A percentile compares a stretch with the other conserved stretches of the same genome.
phyloP scores from a whole-genome alignment of 106 monocot species.

The Narthecium ossifragum region DNA sequence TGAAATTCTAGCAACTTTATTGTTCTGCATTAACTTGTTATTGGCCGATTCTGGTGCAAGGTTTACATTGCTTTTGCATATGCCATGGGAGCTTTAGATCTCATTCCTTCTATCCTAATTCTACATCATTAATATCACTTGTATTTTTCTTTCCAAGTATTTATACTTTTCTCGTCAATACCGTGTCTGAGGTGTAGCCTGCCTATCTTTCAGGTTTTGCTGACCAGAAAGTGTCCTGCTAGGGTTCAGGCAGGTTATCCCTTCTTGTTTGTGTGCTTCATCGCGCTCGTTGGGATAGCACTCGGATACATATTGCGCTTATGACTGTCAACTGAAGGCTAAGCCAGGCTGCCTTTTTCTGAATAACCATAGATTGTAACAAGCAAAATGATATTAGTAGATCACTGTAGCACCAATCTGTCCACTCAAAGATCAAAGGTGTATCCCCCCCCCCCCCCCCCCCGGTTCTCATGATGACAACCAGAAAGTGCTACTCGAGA shows the following conservation, averaged over 20 bases:
- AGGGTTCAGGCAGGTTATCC: conserved; percentile 61
- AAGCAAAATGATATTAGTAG: neutral
- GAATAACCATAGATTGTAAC: neutral
- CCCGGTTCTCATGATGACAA: no score
- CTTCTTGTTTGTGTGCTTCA: conserved; percentile 60
- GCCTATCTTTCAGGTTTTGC: conserved; percentile 22
- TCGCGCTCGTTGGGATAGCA: conserved; percentile 35
- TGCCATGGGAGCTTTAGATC: no score
- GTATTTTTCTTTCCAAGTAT: no score
- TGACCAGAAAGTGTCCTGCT: conserved; percentile 34
- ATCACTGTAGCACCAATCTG: no score
- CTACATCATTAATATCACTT: no score
- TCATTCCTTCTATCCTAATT: no score
- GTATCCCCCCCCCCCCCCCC: no score
- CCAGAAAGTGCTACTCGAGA: no score
- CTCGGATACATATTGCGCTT: conserved; percentile 39
- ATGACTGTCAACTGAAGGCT: conserved; percentile 24
- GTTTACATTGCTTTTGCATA: no score
- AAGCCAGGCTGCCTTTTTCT: neutral
- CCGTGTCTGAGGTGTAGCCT: neutral
- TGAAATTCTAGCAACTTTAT: neutral
- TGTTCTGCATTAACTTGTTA: no score
- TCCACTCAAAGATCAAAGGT: no score
- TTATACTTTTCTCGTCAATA: neutral
- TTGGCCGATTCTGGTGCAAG: no score